Percentiles rank a stretch among this genome's conserved stretches.
Conservation (phyloP, 139 green algal species). For the Mesostigma viride region DNA sequence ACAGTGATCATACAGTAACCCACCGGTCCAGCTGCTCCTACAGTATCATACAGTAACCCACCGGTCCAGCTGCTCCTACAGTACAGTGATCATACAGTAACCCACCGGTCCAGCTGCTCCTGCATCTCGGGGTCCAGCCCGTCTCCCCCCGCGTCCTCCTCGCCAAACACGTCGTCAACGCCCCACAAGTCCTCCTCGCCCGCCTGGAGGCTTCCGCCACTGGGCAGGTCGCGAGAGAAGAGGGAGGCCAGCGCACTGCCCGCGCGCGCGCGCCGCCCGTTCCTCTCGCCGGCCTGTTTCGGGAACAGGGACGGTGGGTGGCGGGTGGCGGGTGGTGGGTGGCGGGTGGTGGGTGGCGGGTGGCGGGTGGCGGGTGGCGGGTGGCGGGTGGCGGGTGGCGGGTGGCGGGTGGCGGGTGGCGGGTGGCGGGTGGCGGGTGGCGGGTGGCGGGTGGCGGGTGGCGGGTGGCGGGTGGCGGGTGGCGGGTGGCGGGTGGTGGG, state of each 20-base stretch:
- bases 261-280: too few species aligned
- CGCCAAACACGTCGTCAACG: constrained; percentile 20
- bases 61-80: neutral
- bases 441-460: too few species aligned
- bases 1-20: neutral
- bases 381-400: too few species aligned
- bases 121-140: constrained; percentile 20
- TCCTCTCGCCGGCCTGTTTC: too few species aligned
- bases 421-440: too few species aligned
- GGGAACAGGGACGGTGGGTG: too few species aligned
- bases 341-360: too few species aligned
- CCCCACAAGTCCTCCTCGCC: neutral
- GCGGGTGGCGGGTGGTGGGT: too few species aligned
- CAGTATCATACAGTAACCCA: neutral
- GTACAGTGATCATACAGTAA: neutral
- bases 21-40: constrained; percentile 26
- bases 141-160: constrained; percentile 26
- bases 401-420: too few species aligned
- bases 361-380: too few species aligned
- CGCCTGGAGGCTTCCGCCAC: neutral
- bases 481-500: too few species aligned
- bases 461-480: too few species aligned
- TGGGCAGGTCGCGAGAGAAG: neutral
- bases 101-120: constrained; percentile 24
- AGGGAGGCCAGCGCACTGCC: neutral